Evolutionary conservation across 495 filamentous ascomycete genomes (phyloP).

Genomic region (Bacidia rubella): DNA sequence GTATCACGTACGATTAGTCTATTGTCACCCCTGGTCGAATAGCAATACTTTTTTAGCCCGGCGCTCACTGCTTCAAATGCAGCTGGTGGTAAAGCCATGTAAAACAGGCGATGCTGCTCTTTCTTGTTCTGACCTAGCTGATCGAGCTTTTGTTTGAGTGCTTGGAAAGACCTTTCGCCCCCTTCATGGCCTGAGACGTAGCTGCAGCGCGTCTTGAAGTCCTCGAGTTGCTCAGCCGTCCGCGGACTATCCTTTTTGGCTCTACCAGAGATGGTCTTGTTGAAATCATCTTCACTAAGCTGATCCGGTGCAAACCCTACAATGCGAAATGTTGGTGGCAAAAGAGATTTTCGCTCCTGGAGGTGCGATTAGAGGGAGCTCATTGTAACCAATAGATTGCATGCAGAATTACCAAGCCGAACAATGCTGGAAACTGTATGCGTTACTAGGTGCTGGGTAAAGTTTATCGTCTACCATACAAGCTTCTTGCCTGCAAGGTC

Average conservation of each 20-base stretch:
- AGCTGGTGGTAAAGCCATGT: conserved; percentile 17
- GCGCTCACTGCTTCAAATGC: conserved; percentile 15
- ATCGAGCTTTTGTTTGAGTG: conserved; percentile 10
- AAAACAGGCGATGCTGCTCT: conserved; percentile 16
- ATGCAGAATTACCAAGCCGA: conserved; percentile 16
- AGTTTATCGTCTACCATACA: too few species aligned
- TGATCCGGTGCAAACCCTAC: conserved; percentile 16
- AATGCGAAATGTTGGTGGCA: conserved; percentile 13
- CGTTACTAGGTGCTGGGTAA: not conserved
- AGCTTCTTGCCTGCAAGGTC: conserved; percentile 20
- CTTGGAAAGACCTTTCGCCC: conserved; percentile 15
- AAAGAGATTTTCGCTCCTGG: conserved; percentile 12
- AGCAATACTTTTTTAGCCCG: conserved; percentile 14
- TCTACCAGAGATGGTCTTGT: conserved; percentile 8
- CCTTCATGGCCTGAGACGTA: conserved; percentile 17
- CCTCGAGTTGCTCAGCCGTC: conserved; percentile 11
- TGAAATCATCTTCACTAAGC: conserved; percentile 14
- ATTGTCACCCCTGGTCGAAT: conserved; percentile 10
- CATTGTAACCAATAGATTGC: not conserved
- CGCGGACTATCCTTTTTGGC: conserved; percentile 12
- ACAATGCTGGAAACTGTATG: conserved; percentile 16
- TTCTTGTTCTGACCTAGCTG: conserved; percentile 11
- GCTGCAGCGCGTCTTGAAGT: conserved; percentile 14
- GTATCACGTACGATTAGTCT: conserved; percentile 22
- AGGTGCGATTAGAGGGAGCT: not conserved